Evolutionary conservation across 768 basidiomycete species (phyloP).

Genomic region (Boletellus ananas): DNA sequence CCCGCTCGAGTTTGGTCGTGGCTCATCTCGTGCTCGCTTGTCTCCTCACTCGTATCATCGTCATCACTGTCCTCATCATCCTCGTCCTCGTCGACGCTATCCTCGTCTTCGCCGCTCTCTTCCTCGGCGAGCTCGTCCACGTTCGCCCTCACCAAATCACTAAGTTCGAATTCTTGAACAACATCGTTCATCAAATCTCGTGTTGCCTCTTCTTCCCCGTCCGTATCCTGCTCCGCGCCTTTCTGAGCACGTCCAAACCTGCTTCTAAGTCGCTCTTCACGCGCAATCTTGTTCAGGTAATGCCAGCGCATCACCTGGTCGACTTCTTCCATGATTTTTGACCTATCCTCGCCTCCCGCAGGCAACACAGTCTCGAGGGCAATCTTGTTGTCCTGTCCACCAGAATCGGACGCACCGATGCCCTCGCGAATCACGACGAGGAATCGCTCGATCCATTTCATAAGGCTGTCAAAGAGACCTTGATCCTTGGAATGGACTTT

Average conservation of each 20-base stretch:
- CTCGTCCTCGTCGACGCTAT: slow-evolving; percentile 37
- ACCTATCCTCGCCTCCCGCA: slow-evolving; percentile 72
- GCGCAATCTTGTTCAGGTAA: slow-evolving; percentile 88
- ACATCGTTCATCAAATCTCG: slow-evolving; percentile 77
- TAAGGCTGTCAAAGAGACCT: slow-evolving; percentile 87
- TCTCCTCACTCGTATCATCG: slow-evolving; percentile 38
- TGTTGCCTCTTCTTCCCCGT: slow-evolving; percentile 77
- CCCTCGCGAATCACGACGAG: slow-evolving; percentile 88
- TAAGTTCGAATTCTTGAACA: slow-evolving; percentile 77
- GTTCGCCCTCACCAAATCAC: slow-evolving; percentile 73
- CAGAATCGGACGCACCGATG: slow-evolving; percentile 43
- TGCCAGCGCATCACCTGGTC: slow-evolving; percentile 90
- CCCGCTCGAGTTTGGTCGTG: slow-evolving; percentile 7
- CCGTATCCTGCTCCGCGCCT: slow-evolving; percentile 43
- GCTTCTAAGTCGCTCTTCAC: slow-evolving; percentile 88
- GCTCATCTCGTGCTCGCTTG: slow-evolving; percentile 35
- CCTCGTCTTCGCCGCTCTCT: slow-evolving; percentile 50
- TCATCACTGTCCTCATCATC: slow-evolving; percentile 28
- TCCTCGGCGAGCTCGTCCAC: slow-evolving; percentile 80
- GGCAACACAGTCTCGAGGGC: slow-evolving; percentile 90
- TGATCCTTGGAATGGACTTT: slow-evolving; percentile 98
- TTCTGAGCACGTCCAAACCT: slow-evolving; percentile 66
- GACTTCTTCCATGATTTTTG: slow-evolving; percentile 74
- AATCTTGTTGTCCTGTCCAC: slow-evolving; percentile 33
- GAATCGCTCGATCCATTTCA: slow-evolving; percentile 97